Percentiles rank a stretch among this genome's conserved stretches.
phyloP scores from a whole-genome alignment of 148 eudicot species.

The Salicornia ramosissima region DNA sequence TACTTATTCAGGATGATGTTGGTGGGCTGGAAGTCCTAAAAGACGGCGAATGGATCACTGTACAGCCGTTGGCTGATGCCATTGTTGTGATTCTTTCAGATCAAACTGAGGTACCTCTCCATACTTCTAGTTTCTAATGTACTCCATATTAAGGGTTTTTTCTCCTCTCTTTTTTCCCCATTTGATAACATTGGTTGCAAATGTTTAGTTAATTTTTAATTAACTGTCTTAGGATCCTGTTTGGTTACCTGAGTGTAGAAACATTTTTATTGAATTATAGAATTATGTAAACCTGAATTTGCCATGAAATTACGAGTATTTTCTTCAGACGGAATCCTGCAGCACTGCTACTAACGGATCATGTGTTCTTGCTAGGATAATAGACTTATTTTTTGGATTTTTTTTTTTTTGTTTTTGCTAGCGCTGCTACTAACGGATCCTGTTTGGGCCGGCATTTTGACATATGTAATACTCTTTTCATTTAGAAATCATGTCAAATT shows the following conservation, averaged over 20 bases:
- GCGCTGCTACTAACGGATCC: too few relatives aligned
- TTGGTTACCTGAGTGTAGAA: neutral
- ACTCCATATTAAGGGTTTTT: neutral
- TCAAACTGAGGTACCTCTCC: constrained; percentile 78
- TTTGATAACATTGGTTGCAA: neutral
- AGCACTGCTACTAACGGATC: too few relatives aligned
- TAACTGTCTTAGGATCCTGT: neutral
- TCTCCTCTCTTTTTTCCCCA: too few relatives aligned
- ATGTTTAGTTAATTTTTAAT: neutral
- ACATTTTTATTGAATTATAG: neutral
- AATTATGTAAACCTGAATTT: neutral
- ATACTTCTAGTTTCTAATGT: neutral
- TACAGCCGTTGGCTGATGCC: constrained; percentile 63
- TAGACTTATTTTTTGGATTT: too few relatives aligned
- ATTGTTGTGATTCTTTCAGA: constrained; percentile 82
- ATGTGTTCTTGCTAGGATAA: too few relatives aligned
- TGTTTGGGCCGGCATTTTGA: too few relatives aligned
- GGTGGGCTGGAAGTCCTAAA: constrained; percentile 82
- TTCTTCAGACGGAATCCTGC: too few relatives aligned
- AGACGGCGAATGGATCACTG: constrained; percentile 79
- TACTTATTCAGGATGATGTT: constrained; percentile 86
- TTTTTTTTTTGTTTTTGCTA: too few relatives aligned
- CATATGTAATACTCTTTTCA: too few relatives aligned
- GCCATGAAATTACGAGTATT: neutral
- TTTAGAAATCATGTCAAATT: too few relatives aligned